Evolutionary conservation across 139 green algal genomes (phyloP), one percentile per base, ranked within the genome.

Genomic region (Coelastrella sp.): DNA sequence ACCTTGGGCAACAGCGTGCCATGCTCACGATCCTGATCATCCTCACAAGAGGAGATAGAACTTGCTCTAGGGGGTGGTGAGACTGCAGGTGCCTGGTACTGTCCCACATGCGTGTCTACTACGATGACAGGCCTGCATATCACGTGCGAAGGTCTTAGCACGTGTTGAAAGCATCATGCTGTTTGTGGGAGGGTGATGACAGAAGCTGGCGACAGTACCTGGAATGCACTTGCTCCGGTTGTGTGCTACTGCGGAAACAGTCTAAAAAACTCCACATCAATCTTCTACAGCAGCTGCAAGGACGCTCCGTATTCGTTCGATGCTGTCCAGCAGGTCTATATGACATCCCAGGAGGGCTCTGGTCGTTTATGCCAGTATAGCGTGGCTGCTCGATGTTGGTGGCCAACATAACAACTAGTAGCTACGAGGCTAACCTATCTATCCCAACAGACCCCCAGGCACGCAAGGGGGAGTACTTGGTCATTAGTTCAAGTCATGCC

Each of bases 181-280:
- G 43, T 30, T 15, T 25, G 45, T 51, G 15, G 15, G 27, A 32
- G 23, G 72, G 25, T 43, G 19, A 8, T 60, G 23, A 19, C 27
- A 17, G 4, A 27, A 13, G 2, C 34, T 34, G 3, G 2, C 3
- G 13, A 5, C 35, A 25, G 15, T 59, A 83, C 76, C 76, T 83
- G 17, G 76, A 21, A 7, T 62, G 57, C 30, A 48, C 17, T 35
- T 79, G 64, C n/a, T 69, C 64, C 48, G 53, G 62, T 30, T 60
- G 37, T 35, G 64, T 9, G 48, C 34, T 38, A 15, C 57, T 78
- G 35, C 64, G 43, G n/a, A 85, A 85, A 37, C 79, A 85, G 62
- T 85, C 68, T 41, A 85, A 71, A 11, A 85, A 48, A 32, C 45
- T 85, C 79, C 79, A 85, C 79, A 85, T 85, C 19, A 84, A 84